Percentiles rank a stretch among this genome's conserved stretches.
These are phyloP conservation scores for Fonsecaea pedrosoi DNA, from an alignment of 2,329 filamentous ascomycete species.

Conservation along the genomic window DNA sequence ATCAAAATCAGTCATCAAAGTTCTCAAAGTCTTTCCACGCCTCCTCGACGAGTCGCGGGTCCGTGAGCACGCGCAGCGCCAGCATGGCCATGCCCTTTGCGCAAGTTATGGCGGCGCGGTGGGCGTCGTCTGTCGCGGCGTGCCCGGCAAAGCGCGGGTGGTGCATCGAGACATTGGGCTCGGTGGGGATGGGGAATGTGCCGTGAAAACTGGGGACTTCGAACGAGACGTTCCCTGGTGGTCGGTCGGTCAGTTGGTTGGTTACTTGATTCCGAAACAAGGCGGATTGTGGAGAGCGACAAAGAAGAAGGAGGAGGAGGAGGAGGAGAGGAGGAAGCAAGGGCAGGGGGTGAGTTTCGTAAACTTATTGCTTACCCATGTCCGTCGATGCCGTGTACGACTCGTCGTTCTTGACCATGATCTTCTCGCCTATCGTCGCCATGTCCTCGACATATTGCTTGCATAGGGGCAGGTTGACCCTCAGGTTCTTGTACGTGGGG, in stretches of 20 bases:
- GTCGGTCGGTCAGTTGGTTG: neutral
- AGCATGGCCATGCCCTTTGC: conserved; percentile 56
- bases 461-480: conserved; percentile 49
- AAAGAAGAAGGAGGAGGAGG: too few relatives aligned
- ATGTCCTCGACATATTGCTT: conserved; percentile 54
- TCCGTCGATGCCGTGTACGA: conserved; percentile 55
- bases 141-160: conserved; percentile 53
- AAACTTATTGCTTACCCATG: conserved; percentile 44
- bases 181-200: conserved; percentile 54
- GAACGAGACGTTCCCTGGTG: conserved; percentile 56
- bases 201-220: conserved; percentile 57
- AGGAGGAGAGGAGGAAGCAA: neutral
- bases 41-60: conserved; percentile 12
- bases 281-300: too few relatives aligned
- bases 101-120: conserved; percentile 51
- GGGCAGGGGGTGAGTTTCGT: neutral
- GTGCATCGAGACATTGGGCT: conserved; percentile 47
- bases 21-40: conserved; percentile 16
- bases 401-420: conserved; percentile 48
- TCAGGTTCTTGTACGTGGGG: conserved; percentile 26
- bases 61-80: conserved; percentile 42
- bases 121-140: conserved; percentile 50
- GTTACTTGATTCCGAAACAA: neutral
- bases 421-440: conserved; percentile 48
- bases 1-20: neutral